Conservation (phyloP, 768 basidiomycete genomes). For the Suillus cothurnatus region DNA sequence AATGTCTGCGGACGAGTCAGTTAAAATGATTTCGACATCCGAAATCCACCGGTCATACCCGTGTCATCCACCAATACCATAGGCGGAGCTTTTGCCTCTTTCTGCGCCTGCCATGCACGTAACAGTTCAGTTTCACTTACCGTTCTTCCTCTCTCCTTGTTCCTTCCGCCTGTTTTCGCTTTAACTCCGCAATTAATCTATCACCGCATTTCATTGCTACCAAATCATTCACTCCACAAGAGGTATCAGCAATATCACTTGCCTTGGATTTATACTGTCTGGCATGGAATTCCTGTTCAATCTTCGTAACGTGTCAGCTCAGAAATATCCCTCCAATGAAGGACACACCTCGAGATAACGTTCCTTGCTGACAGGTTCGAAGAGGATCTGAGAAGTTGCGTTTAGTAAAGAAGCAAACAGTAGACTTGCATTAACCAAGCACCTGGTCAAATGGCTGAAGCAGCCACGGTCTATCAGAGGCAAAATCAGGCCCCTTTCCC, state of each 20-base stretch:
- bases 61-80: neutral
- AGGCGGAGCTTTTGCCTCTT: slow-evolving; percentile 14
- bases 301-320: slow-evolving; percentile 31
- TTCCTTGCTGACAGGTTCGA: slow-evolving; percentile 48
- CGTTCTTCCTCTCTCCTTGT: slow-evolving; percentile 42
- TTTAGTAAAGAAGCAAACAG: neutral
- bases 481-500: slow-evolving; percentile 52
- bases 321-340: neutral
- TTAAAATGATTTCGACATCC: neutral
- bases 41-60: neutral
- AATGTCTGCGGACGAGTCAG: slow-evolving; percentile 5
- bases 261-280: slow-evolving; percentile 57
- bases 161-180: slow-evolving; percentile 38
- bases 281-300: slow-evolving; percentile 53
- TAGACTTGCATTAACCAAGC: neutral
- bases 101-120: slow-evolving; percentile 43
- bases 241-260: neutral
- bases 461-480: slow-evolving; percentile 56
- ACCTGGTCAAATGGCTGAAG: slow-evolving; percentile 66
- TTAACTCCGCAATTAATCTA: slow-evolving; percentile 49
- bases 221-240: slow-evolving; percentile 16
- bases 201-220: slow-evolving; percentile 16
- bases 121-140: slow-evolving; percentile 48
- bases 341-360: slow-evolving; percentile 48
- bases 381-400: slow-evolving; percentile 42